Evolutionary conservation across 179 eudicot genomes (phyloP), one percentile per base, ranked within the genome.

Genomic region (Sideroxylon spinosum): DNA sequence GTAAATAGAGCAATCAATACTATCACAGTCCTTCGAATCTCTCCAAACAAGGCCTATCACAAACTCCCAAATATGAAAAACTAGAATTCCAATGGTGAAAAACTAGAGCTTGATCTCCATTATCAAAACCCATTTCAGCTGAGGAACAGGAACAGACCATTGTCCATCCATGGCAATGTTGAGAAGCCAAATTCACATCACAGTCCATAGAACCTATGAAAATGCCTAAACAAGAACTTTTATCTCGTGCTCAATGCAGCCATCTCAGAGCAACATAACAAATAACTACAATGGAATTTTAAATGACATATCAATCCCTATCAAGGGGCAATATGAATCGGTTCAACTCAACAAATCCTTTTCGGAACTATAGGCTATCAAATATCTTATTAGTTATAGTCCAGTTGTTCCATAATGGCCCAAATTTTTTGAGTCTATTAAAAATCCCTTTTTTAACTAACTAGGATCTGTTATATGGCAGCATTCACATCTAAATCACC

Each of bases 231-330:
- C 66, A 49, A 53, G 78, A 50, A 74, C 85, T 12, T 46, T 67
- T 25, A 82, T 89, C 76, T 85, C 88, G 64, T 92, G 93, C 85
- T 82, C 97, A 71, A 84, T 83, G 85, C 91, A 88, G 80, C 87
- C 92, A 19, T 56, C 91, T 49, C 89, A 86, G 76, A 89, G 78
- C 82, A 90, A 89, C 84, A 89, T 89, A 61, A 91, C n/a, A n/a
- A n/a, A n/a, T n/a, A n/a, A n/a, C n/a, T n/a, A n/a, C n/a, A n/a
- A n/a, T n/a, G n/a, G n/a, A n/a, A n/a, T n/a, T n/a, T n/a, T n/a
- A n/a, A 3, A 29, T 29, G 37, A 29, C 37, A 29, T 29, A 29
- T 29, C 3, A 29, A 29, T 29, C 37, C 37, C 37, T n/a, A n/a
- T n/a, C n/a, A n/a, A n/a, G n/a, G n/a, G n/a, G n/a, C n/a, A n/a